Evolutionary conservation across 2,329 filamentous ascomycete species (phyloP).

Genomic region (Zasmidium angulare): DNA sequence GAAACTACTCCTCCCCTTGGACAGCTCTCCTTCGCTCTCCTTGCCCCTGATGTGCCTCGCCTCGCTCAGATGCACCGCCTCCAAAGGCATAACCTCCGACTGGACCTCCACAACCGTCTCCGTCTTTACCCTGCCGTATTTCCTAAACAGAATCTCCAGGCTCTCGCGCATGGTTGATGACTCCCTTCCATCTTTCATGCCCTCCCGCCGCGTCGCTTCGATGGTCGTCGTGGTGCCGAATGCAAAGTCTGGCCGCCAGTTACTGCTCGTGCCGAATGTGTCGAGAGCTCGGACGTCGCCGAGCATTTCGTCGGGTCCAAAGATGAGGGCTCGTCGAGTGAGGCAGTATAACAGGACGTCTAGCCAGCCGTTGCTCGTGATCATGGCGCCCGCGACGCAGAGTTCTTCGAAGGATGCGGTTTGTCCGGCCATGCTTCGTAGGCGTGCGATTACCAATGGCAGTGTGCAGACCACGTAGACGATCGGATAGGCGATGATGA

Average conservation of each 20-base stretch:
- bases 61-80: neutral
- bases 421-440: slow-evolving; percentile 58
- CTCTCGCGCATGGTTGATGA: neutral
- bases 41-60: neutral
- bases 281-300: slow-evolving; percentile 24
- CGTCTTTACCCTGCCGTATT: slow-evolving; percentile 5
- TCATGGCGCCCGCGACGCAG: slow-evolving; percentile 55
- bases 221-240: slow-evolving; percentile 30
- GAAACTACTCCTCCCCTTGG: neutral
- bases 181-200: too few species aligned
- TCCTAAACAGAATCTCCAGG: neutral
- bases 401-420: slow-evolving; percentile 40
- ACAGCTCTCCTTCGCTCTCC: neutral
- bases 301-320: slow-evolving; percentile 48
- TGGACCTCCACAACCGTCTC: slow-evolving; percentile 15
- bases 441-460: slow-evolving; percentile 62
- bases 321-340: slow-evolving; percentile 54
- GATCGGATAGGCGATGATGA: slow-evolving; percentile 65
- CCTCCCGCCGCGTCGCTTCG: slow-evolving; percentile 57
- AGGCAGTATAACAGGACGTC: slow-evolving; percentile 58
- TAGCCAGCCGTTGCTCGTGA: slow-evolving; percentile 57
- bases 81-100: neutral
- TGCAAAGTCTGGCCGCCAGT: slow-evolving; percentile 20
- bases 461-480: slow-evolving; percentile 68
- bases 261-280: slow-evolving; percentile 19